Evolutionary conservation across 2,329 filamentous ascomycete species (phyloP), one percentile per base, ranked within the genome.

Genomic region (Teratosphaeria viscida): DNA sequence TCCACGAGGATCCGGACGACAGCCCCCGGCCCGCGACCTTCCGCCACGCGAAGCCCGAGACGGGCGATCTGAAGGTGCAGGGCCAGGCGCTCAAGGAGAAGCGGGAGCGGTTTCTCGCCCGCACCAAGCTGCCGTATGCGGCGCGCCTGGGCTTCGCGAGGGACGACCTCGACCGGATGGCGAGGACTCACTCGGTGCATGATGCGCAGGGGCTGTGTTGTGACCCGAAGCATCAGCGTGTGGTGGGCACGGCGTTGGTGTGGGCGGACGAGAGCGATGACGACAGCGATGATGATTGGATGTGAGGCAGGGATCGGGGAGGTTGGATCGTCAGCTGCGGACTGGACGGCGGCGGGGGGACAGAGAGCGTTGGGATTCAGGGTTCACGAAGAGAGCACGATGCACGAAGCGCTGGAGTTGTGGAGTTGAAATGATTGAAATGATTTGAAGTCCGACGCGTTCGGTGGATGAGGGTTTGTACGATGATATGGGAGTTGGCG

Each of bases 231-330:
- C 52, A 54, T 32, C n/a, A 23, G 43, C n/a, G 37, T 14, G 37
- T 43, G 14, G 10, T 14, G 8, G 37, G 37, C 11, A 6, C 8
- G 43, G 43, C n/a, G 16, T 19, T 10, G 3, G 73, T 73, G 35
- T 73, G 74, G 23, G 71, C 66, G 2, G 74, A 73, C n/a, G 70
- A 72, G 12, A 72, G 72, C 26, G 68, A 68, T 52, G 73, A 74
- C 37, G 69, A 62, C 27, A 68, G 68, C 8, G 71, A 67, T 52
- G 71, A 63, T 39, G 75, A 76, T 39, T 23, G 23, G 69, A 62
- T 35, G 69, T 72, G 73, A n/a, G 71, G 71, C 53, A 73, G 75
- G 11, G 68, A 69, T 34, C 68, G 72, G 19, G 71, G 70, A 19
- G 69, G 71, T 27, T 67, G 34, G 35, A 11, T 39, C 35, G 29